Evolutionary conservation across 1,139 yeast species (phyloP).

Genomic region (Debaryomyces udenii): DNA sequence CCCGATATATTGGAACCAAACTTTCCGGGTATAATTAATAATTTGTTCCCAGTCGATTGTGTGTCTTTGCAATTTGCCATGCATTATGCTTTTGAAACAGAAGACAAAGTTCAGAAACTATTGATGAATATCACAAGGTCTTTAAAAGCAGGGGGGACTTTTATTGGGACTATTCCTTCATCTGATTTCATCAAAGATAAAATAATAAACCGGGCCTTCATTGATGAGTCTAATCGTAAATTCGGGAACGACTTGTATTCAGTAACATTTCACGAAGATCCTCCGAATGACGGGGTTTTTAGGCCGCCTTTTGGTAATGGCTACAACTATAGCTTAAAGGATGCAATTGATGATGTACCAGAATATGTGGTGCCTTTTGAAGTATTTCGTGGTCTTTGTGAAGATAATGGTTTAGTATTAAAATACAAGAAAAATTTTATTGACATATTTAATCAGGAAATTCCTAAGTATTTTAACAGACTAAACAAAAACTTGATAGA

Average conservation of each 20-base stretch:
- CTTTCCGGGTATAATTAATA: slow-evolving; percentile 53
- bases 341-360: slow-evolving; percentile 95
- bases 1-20: slow-evolving; percentile 72
- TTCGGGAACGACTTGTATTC: slow-evolving; percentile 88
- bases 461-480: slow-evolving; percentile 62
- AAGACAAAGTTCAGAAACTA: slow-evolving; percentile 72
- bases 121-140: slow-evolving; percentile 77
- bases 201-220: slow-evolving; percentile 45
- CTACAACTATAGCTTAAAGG: slow-evolving; percentile 79
- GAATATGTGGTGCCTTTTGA: slow-evolving; percentile 98
- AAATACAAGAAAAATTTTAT: slow-evolving; percentile 77
- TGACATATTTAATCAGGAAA: slow-evolving; percentile 79
- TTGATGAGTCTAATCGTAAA: slow-evolving; percentile 52
- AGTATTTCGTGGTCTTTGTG: slow-evolving; percentile 76
- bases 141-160: slow-evolving; percentile 77
- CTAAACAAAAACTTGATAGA: slow-evolving; percentile 68
- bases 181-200: slow-evolving; percentile 79
- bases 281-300: slow-evolving; percentile 73
- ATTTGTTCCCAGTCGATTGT: slow-evolving; percentile 80
- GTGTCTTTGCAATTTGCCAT: slow-evolving; percentile 90
- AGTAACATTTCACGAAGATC: slow-evolving; percentile 75
- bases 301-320: slow-evolving; percentile 80
- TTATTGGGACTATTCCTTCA: slow-evolving; percentile 93
- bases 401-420: slow-evolving; percentile 76
- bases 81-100: slow-evolving; percentile 92